Percentiles rank a stretch among this genome's conserved stretches.
phyloP scores from a whole-genome alignment of 352 stramenopile species.

The Pythium grandisporangium region DNA sequence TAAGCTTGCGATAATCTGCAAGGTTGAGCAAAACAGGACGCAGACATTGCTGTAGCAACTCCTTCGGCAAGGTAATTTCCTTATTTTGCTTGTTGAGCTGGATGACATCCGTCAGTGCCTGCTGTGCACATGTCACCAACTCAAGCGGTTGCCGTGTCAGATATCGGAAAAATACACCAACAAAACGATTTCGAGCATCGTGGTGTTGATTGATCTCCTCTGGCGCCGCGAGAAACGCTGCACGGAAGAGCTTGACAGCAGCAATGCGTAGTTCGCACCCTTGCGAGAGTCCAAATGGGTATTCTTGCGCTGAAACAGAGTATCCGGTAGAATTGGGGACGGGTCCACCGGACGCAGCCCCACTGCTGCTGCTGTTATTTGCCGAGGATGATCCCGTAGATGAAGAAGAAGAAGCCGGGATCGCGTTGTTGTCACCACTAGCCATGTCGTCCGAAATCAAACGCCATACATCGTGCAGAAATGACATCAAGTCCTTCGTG shows the following conservation, averaged over 20 bases:
- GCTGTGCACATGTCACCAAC: constrained; percentile 70
- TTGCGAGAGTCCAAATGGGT: constrained; percentile 81
- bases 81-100: constrained; percentile 85
- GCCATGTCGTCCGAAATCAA: constrained; percentile 67
- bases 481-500: constrained; percentile 79
- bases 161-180: constrained; percentile 87
- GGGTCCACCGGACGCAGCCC: no score
- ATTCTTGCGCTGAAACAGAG: constrained; percentile 65
- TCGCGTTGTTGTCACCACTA: constrained; percentile 4
- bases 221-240: constrained; percentile 72
- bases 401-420: no score
- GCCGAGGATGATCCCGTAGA: no score
- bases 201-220: constrained; percentile 82
- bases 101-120: constrained; percentile 73
- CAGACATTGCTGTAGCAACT: constrained; percentile 94
- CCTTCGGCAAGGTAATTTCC: constrained; percentile 88
- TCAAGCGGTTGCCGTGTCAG: constrained; percentile 81
- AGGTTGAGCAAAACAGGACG: constrained; percentile 94
- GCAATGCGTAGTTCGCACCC: constrained; percentile 77
- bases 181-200: constrained; percentile 78
- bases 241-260: constrained; percentile 80
- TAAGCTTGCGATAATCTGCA: constrained; percentile 95
- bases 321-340: constrained; percentile 2
- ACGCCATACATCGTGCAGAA: constrained; percentile 81
- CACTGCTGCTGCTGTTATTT: neutral